Evolutionary conservation across 768 basidiomycete species (phyloP), one percentile per base, ranked within the genome.

Genomic region (Amanita fuliginea): DNA sequence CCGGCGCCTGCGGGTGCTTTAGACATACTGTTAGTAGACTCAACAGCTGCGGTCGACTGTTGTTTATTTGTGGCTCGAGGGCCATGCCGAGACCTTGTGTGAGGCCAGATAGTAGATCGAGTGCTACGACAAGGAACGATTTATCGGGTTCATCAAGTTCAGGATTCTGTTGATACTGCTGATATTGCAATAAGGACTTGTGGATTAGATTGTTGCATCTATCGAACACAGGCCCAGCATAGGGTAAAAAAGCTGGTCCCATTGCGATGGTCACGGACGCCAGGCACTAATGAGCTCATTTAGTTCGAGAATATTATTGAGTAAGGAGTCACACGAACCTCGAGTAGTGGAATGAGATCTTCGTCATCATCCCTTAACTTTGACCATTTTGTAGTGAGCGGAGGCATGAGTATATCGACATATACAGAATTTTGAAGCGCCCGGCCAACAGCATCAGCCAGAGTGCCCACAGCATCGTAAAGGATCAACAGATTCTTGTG

Each of bases 401-500:
- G 91, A 2, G 95, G 95, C 93, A 99, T 95, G 55, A 99, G 68
- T 54, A 97, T 93, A 36, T 96, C 91, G 46, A 98, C 87, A 61
- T 87, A 93, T 7, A 78, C 68, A 6, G 89, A 77, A 61, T 93
- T 89, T 60, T 86, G 82, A 54, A 99, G 68, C 4, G 91, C 87
- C 34, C 82, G 63, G 3, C 94, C 94, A 39, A 99, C 96, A 3
- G 94, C 92, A 60, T 99, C 96, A 6, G 96, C 96, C 33, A 99
- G 73, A 0, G 96, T 99, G 6, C 96, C 96, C 41, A 99, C 86
- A n/a, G 96, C 96, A 59, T 99, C 96, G 61, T 98, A 98, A 28
- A 99, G 70, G 53, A 98, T 99, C 56, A 99, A 77, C 78, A 98
- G 84, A 63, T 99, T 99, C 76, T 98, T 98, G 67, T 96, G 94